Base-by-base conservation (phyloP, 2,329 filamentous ascomycete genomes). In the Calcarisporium arbuscula region DNA sequence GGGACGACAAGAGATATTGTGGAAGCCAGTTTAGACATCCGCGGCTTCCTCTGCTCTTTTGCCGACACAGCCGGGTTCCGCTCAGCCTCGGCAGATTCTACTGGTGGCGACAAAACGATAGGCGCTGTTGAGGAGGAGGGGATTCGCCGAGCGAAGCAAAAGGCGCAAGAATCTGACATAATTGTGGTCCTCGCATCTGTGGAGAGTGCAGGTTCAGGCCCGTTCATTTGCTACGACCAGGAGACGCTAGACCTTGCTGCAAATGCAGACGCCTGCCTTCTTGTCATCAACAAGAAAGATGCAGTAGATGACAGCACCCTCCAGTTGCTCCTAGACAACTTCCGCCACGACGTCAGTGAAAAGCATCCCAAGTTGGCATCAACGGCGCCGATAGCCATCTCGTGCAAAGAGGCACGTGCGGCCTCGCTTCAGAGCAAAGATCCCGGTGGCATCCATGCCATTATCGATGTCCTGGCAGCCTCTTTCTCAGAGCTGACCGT, bases 1-100 rank as follows among this genome's bases (percentile, higher is more conserved):
- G 92, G 92, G 0, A 98, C 92, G 1, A 98, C 92, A 6, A 68
- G 92, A 40, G 92, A 98, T 62, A 81, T 98, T 34, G 82, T 98
- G 9, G 92, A 98, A 62, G 85, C 92, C 1, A 83, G 83, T 19
- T 71, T 98, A 18, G 92, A 98, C 60, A 70, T 98, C 30, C 79
- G 81, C 1, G 92, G 92, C 0, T 98, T 85, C 64, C 77, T 94
- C 32, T 94, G 89, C 58, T 85, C 85, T n/a, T 81, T 98, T 52
- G 89, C 90, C 12, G 92, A 98, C 61, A 96, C 92, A 50, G 92
- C 92, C 15, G 92, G 92, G 1, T 77, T 98, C 46, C 72, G 88
- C 32, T 75, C 70, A 30, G 47, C 46, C n/a, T 35, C 35, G 12
- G 41, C 38, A 39, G 14, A 28, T 10, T 20, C 14, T 1, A 17